Evolutionary conservation across 805 yeast species (phyloP).

Genomic region (Brettanomyces custersianus): DNA sequence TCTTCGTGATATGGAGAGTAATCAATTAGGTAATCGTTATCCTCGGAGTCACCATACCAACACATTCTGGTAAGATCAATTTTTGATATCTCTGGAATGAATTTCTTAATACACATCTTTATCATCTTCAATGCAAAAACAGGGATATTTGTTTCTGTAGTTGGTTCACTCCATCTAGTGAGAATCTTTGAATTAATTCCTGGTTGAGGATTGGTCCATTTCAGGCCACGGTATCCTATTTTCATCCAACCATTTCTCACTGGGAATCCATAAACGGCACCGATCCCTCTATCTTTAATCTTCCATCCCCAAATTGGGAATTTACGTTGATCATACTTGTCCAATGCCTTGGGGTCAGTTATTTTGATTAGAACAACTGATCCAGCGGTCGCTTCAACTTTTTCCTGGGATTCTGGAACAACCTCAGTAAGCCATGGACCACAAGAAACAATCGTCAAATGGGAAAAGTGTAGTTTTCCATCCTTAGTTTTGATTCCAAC

Average conservation of each 20-base stretch:
- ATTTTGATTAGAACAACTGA: conserved; percentile 22
- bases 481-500: conserved; percentile 18
- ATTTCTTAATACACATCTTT: conserved; percentile 17
- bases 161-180: conserved; percentile 18
- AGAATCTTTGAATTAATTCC: conserved; percentile 16
- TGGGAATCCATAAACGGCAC: conserved; percentile 25
- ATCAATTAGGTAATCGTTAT: conserved; percentile 27
- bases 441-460: conserved; percentile 15
- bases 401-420: conserved; percentile 21
- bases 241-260: conserved; percentile 20
- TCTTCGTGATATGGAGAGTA: conserved; percentile 23
- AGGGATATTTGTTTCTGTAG: conserved; percentile 20
- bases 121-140: conserved; percentile 19
- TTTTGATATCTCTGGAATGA: conserved; percentile 19
- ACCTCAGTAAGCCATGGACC: conserved; percentile 23
- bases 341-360: conserved; percentile 7
- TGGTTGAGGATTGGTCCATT: conserved; percentile 21
- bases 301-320: conserved; percentile 25
- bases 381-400: conserved; percentile 24
- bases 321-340: conserved; percentile 13
- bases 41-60: conserved; percentile 29
- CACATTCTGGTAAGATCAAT: conserved; percentile 20
- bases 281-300: conserved; percentile 22
- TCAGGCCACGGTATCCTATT: conserved; percentile 23
- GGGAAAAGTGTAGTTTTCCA: conserved; percentile 14